Percentiles rank a stretch among this genome's conserved stretches.
phyloP scores from a whole-genome alignment of 208 protist species.

The Crithidia brevicula region DNA sequence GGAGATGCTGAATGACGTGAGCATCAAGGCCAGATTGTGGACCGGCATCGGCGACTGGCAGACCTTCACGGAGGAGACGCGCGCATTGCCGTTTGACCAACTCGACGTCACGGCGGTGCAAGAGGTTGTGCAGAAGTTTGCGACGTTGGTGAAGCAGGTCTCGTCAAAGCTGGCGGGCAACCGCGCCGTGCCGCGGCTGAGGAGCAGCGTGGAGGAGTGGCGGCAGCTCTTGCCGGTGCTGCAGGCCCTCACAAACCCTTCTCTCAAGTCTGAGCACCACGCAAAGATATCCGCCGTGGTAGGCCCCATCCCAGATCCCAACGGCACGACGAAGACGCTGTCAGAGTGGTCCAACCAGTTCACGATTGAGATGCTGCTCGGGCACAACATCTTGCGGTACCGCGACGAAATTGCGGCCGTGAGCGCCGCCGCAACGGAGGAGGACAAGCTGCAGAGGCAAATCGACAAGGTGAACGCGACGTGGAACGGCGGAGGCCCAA shows the following conservation, averaged over 20 bases:
- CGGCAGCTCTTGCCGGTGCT: constrained; percentile 93
- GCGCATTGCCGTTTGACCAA: constrained; percentile 70
- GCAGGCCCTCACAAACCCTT: constrained; percentile 92
- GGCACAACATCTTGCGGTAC: constrained; percentile 85
- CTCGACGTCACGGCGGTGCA: constrained; percentile 74
- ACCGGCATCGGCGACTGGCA: constrained; percentile 88
- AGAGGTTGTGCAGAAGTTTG: constrained; percentile 89
- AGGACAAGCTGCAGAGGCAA: constrained; percentile 96
- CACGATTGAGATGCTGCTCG: constrained; percentile 91
- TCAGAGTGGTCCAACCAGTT: constrained; percentile 80
- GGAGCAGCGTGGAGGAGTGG: constrained; percentile 93
- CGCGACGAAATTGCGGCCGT: constrained; percentile 93
- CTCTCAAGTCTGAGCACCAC: constrained; percentile 90
- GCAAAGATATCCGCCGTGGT: constrained; percentile 78
- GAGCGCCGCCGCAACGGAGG: constrained; percentile 94
- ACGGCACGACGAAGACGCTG: constrained; percentile 65
- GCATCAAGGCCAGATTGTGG: constrained; percentile 90
- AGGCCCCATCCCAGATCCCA: constrained; percentile 65
- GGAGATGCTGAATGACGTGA: constrained; percentile 93
- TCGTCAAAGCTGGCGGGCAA: constrained; percentile 82
- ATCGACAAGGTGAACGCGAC: constrained; percentile 95
- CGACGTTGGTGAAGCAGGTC: constrained; percentile 90
- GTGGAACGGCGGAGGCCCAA: constrained; percentile 92
- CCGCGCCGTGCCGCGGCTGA: constrained; percentile 83
- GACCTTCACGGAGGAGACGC: constrained; percentile 67